phyloP scores from a whole-genome alignment of 1,139 yeast genomes.

The Protomyces pachydermus region DNA sequence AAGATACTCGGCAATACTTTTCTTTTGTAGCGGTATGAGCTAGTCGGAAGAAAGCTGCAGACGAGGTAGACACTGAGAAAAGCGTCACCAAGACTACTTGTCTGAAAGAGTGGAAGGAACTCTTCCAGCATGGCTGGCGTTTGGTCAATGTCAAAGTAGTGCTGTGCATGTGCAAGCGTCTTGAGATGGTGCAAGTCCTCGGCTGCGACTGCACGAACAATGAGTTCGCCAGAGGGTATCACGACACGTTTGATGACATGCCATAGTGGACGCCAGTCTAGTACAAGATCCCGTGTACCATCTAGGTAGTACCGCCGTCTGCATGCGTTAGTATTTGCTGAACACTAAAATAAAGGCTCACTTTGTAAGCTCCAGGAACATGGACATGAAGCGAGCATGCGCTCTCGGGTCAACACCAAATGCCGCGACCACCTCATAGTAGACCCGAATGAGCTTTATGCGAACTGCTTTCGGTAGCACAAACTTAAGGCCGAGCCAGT shows the following conservation, averaged over 20 bases:
- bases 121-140: constrained; percentile 44
- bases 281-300: constrained; percentile 40
- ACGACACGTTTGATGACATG: constrained; percentile 29
- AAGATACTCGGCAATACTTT: constrained; percentile 61
- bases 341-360: constrained; percentile 53
- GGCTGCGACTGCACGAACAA: constrained; percentile 23
- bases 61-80: constrained; percentile 49
- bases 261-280: constrained; percentile 35
- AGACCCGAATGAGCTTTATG: constrained; percentile 61
- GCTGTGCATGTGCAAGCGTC: constrained; percentile 41
- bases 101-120: constrained; percentile 51
- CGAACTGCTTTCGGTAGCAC: constrained; percentile 69
- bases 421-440: constrained; percentile 65
- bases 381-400: constrained; percentile 44
- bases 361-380: constrained; percentile 22
- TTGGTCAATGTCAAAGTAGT: constrained; percentile 42
- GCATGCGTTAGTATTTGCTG: constrained; percentile 46
- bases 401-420: constrained; percentile 60
- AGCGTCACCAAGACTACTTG: constrained; percentile 55
- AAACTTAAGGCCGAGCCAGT: constrained; percentile 75
- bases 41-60: constrained; percentile 37
- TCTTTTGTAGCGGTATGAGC: constrained; percentile 35
- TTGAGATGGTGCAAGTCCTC: constrained; percentile 24
- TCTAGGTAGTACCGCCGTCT: constrained; percentile 38
- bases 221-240: constrained; percentile 30